Base-by-base conservation (phyloP, 306 rosid genomes). In the Sophora flavescens region DNA sequence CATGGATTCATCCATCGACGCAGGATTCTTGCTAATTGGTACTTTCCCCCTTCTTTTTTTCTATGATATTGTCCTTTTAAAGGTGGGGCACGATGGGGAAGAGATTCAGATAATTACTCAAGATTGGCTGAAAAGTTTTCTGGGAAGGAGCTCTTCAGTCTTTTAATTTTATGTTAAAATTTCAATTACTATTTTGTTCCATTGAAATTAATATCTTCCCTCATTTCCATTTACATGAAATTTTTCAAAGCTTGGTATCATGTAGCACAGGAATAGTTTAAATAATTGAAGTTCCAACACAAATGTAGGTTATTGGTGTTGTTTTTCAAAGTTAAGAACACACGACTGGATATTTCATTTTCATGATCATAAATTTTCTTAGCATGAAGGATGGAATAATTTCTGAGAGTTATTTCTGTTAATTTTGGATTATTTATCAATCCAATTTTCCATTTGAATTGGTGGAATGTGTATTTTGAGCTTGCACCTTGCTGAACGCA, bases 241-340 rank as follows among this genome's bases (percentile, higher is more conserved):
- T 72, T 69, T 82, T 85, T 77, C 74, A 76, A 77, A 83, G 70
- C 79, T 74, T 85, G 86, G 72, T 85, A 74, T 86, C 81, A 53
- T 85, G 87, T 87, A 89, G 90, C 86, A 76, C 86, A 90, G 84
- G 80, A 82, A 87, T 84, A 88, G 89, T 72, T 79, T 83, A 78
- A 87, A 90, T 92, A 92, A 92, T 84, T 81, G 63, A 85, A 86
- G 80, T 79, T 61, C 80, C 87, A 87, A 85, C 82, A 81, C 82
- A 77, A 79, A 63, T 82, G 84, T 84, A 91, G 91, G 80, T 81
- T 73, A 74, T 82, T 66, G 33, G 51, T 58, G 75, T 78, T 79
- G 84, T 89, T 78, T 63, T 51, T 73, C 68, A 78, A 75, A 76
- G 84, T 71, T 53, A 77, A 72, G 83, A 74, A 89, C 75, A 89